Percentiles rank a stretch among this genome's conserved stretches.
phyloP scores from a whole-genome alignment of 164 flowering plant species.

The grape (Vitis vinifera) region ASM3070453v1 NC_081811.1:24805001-24805500 shows the following conservation, averaged over 20 bases:
- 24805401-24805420: conserved; percentile 43
- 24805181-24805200: not conserved
- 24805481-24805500: conserved; percentile 26
- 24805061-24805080: conserved; percentile 51
- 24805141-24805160: not conserved
- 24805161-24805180: not conserved
- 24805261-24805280: too few relatives aligned
- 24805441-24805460: conserved; percentile 50
- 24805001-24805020: conserved; percentile 53
- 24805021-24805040: conserved; percentile 46
- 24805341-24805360: conserved; percentile 42
- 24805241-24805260: too few relatives aligned
- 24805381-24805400: conserved; percentile 49
- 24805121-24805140: too few relatives aligned
- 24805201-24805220: too few relatives aligned
- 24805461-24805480: conserved; percentile 52
- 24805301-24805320: not conserved
- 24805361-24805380: conserved; percentile 46
- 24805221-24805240: too few relatives aligned
- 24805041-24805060: conserved; percentile 66
- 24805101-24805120: conserved; percentile 25
- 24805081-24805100: conserved; percentile 40
- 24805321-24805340: conserved; percentile 26
- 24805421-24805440: conserved; percentile 40
- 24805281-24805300: too few relatives aligned